These are phyloP conservation scores for Dioszegia crocea DNA, from an alignment of 768 basidiomycete species.

Conservation along the genomic window DNA sequence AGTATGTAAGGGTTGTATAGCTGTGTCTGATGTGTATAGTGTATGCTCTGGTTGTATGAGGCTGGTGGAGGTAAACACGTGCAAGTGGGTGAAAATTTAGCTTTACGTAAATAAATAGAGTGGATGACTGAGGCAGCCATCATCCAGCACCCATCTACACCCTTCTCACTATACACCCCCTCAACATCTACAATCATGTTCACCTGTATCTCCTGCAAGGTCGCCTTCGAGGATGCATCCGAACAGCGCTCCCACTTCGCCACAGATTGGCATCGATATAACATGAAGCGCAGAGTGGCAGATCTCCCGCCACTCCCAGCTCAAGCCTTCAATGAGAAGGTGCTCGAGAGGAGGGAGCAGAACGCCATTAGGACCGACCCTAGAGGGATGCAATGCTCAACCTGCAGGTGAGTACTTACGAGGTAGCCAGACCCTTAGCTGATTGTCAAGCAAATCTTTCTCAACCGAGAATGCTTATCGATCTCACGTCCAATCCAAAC, in stretches of 20 bases:
- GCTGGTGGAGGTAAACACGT: too few relatives aligned
- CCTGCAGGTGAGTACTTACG: constrained; percentile 68
- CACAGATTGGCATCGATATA: constrained; percentile 94
- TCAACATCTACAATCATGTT: constrained; percentile 53
- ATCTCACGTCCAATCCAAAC: constrained; percentile 82
- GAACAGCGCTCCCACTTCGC: constrained; percentile 86
- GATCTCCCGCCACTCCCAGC: constrained; percentile 77
- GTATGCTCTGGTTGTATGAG: too few relatives aligned
- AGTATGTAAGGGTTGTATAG: too few relatives aligned
- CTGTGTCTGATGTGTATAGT: too few relatives aligned
- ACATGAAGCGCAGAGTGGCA: constrained; percentile 93
- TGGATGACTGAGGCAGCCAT: too few relatives aligned
- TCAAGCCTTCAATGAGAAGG: constrained; percentile 77
- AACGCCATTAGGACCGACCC: constrained; percentile 64
- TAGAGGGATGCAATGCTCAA: constrained; percentile 61
- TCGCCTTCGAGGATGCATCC: constrained; percentile 75
- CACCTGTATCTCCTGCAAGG: constrained; percentile 85
- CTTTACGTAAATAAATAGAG: neutral
- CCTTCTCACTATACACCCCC: neutral
- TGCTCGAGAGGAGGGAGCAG: constrained; percentile 70
- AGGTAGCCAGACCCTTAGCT: neutral
- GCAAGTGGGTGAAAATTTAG: constrained; percentile 1
- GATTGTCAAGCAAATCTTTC: constrained; percentile 68
- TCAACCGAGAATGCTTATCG: constrained; percentile 82
- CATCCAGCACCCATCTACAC: neutral